Evolutionary conservation across 1,139 yeast species (phyloP).

Genomic region (Arxiozyma heterogenica): DNA sequence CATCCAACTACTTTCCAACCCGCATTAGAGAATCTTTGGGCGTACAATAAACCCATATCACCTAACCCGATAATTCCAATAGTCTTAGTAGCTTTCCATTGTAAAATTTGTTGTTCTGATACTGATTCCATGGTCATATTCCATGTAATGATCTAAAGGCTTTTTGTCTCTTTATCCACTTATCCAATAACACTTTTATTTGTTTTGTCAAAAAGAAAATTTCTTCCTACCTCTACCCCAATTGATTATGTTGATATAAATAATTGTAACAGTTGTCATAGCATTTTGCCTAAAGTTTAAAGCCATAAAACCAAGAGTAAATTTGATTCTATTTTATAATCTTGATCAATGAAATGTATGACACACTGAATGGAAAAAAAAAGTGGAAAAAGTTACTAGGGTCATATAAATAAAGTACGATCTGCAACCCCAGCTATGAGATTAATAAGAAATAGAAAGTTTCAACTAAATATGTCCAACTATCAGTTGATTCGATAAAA

Average conservation of each 20-base stretch:
- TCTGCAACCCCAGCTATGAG: not conserved
- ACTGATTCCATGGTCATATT: constrained; percentile 1
- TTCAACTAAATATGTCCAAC: too few species aligned
- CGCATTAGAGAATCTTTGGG: constrained; percentile 62
- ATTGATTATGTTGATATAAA: too few species aligned
- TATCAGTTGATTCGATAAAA: too few species aligned
- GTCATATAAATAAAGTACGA: too few species aligned
- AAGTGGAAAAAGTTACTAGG: too few species aligned
- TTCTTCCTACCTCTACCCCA: not conserved
- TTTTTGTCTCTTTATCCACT: too few species aligned
- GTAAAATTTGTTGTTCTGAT: constrained; percentile 9
- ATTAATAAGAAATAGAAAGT: too few species aligned
- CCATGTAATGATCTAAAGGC: not conserved
- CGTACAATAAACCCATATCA: constrained; percentile 91
- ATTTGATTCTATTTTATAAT: too few species aligned
- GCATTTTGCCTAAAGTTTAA: too few species aligned
- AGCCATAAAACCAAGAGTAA: not conserved
- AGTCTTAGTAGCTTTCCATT: constrained; percentile 39
- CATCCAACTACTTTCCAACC: constrained; percentile 93
- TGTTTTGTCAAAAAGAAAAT: too few species aligned
- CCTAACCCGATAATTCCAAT: constrained; percentile 94
- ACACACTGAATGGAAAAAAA: too few species aligned
- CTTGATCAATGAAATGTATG: not conserved
- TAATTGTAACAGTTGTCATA: not conserved
- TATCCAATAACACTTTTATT: not conserved